phyloP scores from a whole-genome alignment of 192 early-diverging fungal species.

The Linnemannia exigua region DNA sequence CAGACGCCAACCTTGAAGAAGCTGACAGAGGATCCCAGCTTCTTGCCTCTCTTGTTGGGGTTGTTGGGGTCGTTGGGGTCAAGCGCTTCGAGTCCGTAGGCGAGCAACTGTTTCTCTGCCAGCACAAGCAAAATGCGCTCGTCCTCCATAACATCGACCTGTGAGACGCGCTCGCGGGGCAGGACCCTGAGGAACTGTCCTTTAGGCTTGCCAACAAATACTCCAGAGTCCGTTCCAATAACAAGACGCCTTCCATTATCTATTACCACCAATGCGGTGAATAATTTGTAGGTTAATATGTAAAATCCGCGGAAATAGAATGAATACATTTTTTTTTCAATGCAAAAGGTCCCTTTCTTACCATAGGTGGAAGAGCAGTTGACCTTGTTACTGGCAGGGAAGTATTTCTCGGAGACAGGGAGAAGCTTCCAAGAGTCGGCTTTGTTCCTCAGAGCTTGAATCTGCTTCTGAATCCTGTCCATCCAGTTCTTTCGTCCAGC shows the following conservation, averaged over 20 bases:
- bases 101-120: constrained; percentile 80
- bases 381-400: constrained; percentile 68
- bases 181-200: constrained; percentile 69
- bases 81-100: constrained; percentile 83
- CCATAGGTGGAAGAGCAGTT: constrained; percentile 68
- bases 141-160: constrained; percentile 91
- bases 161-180: constrained; percentile 81
- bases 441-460: constrained; percentile 57
- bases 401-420: constrained; percentile 65
- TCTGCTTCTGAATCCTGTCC: constrained; percentile 81
- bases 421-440: constrained; percentile 68
- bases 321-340: neutral
- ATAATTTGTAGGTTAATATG: neutral
- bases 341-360: constrained; percentile 22
- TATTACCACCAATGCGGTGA: constrained; percentile 34
- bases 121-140: constrained; percentile 85
- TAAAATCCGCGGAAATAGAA: neutral
- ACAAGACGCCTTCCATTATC: constrained; percentile 77
- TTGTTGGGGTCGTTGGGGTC: constrained; percentile 74
- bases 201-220: constrained; percentile 77
- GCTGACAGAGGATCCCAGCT: constrained; percentile 65
- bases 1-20: constrained; percentile 65
- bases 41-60: constrained; percentile 59
- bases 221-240: constrained; percentile 88
- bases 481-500: constrained; percentile 88